A percentile compares a stretch with the other conserved stretches of the same genome.
These are phyloP conservation scores for Verticillium zaregamsianum DNA, from an alignment of 2,329 filamentous ascomycete species.

Conservation along the genomic window DNA sequence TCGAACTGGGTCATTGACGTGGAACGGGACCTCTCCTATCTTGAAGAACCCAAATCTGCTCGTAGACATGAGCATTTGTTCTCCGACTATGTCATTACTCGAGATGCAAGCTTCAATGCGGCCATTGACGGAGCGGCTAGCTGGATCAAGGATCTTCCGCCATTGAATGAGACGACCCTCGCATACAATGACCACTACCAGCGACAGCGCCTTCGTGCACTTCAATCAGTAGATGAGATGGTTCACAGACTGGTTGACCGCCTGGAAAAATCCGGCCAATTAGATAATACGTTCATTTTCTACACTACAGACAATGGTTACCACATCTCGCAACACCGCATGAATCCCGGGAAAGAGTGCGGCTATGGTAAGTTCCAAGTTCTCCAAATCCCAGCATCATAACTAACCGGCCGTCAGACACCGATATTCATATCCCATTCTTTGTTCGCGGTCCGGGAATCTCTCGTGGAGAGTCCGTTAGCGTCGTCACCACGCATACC, in stretches of 20 bases:
- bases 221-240: constrained; percentile 34
- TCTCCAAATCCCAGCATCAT: no score
- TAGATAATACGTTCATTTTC: constrained; percentile 38
- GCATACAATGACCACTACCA: constrained; percentile 26
- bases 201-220: constrained; percentile 26
- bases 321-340: constrained; percentile 44
- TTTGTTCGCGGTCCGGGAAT: constrained; percentile 42
- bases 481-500: constrained; percentile 41
- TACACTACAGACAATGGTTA: constrained; percentile 46
- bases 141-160: constrained; percentile 32
- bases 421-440: constrained; percentile 43
- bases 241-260: constrained; percentile 25
- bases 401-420: constrained; percentile 20
- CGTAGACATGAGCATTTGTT: constrained; percentile 56
- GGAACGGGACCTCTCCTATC: constrained; percentile 41
- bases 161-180: constrained; percentile 15
- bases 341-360: constrained; percentile 42
- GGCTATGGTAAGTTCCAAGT: constrained; percentile 20
- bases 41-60: constrained; percentile 40
- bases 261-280: constrained; percentile 16
- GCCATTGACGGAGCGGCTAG: constrained; percentile 18
- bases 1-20: constrained; percentile 21
- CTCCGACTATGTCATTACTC: constrained; percentile 48
- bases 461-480: constrained; percentile 21
- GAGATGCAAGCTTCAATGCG: constrained; percentile 59